These are phyloP conservation scores for Quercus alba DNA, from an alignment of 306 rosid genomes.

Conservation along the genomic window DNA sequence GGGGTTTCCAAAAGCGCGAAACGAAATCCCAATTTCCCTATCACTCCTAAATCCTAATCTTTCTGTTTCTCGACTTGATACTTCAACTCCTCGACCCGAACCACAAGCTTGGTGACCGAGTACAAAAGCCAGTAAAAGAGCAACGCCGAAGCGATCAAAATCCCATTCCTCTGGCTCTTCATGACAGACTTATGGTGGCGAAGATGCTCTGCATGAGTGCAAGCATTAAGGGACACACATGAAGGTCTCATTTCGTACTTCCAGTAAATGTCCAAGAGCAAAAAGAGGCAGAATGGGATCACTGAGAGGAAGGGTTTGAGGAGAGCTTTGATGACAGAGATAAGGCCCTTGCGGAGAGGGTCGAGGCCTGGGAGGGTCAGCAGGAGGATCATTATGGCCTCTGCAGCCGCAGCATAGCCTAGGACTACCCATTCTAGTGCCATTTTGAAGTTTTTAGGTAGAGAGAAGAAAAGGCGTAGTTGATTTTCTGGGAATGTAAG, in stretches of 20 bases:
- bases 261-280: slow-evolving; percentile 13
- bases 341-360: slow-evolving; percentile 9
- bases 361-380: slow-evolving; percentile 11
- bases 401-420: slow-evolving; percentile 13
- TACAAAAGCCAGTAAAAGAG: slow-evolving; percentile 1
- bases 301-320: slow-evolving; percentile 5
- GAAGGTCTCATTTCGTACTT: slow-evolving; percentile 11
- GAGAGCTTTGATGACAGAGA: background rate
- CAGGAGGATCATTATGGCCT: slow-evolving; percentile 6
- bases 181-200: slow-evolving; percentile 1
- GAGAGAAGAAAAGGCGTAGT: background rate
- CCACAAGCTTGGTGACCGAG: slow-evolving; percentile 6
- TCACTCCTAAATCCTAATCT: background rate
- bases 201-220: background rate
- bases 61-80: background rate
- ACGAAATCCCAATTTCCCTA: background rate
- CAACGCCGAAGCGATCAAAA: slow-evolving; percentile 8
- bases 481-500: background rate
- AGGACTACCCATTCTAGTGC: slow-evolving; percentile 16
- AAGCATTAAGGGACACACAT: background rate
- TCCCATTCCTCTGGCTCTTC: slow-evolving; percentile 17
- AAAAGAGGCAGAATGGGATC: slow-evolving; percentile 4
- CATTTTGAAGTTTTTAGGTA: background rate
- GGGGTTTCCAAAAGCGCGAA: background rate
- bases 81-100: slow-evolving; percentile 1